These are phyloP conservation scores for Fraxinus xanthoxyloides DNA, from an alignment of 305 asterid genomes.

Conservation along the genomic window DNA sequence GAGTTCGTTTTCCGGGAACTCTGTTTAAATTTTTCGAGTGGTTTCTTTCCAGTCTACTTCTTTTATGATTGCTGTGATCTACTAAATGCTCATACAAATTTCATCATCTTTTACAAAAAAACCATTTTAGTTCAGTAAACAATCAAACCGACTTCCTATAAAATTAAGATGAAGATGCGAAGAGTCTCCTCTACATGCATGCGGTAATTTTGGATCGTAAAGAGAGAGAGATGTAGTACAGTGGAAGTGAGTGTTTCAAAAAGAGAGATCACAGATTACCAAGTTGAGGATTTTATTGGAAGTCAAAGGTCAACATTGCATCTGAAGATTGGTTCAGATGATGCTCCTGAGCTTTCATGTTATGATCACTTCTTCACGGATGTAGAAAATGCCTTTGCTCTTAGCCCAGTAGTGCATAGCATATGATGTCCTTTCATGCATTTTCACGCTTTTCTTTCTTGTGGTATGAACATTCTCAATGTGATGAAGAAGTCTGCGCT, in stretches of 20 bases:
- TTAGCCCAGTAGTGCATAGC: slow-evolving; percentile 8
- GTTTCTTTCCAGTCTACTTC: not conserved
- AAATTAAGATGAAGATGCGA: not conserved
- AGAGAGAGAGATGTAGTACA: not conserved
- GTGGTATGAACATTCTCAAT: not conserved
- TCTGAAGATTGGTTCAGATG: not conserved
- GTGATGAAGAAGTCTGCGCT: not conserved
- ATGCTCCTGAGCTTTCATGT: not conserved
- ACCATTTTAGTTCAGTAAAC: not conserved
- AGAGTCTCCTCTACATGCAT: not conserved
- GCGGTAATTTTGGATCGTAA: not conserved
- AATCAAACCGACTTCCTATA: not conserved
- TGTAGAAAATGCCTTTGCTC: slow-evolving; percentile 17
- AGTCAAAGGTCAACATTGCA: not conserved
- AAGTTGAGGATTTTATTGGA: not conserved
- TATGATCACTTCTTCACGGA: slow-evolving; percentile 4
- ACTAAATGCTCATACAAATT: not conserved
- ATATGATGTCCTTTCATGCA: slow-evolving; percentile 3
- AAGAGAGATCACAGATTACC: not conserved
- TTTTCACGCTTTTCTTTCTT: slow-evolving; percentile 3
- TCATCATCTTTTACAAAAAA: not conserved
- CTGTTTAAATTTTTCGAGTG: not conserved
- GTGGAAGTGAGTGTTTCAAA: not conserved
- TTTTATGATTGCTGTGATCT: not conserved
- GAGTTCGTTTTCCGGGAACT: not conserved